Base-by-base conservation (phyloP, 1,284 basidiomycete genomes). In the Moesziomyces aphidis region DNA sequence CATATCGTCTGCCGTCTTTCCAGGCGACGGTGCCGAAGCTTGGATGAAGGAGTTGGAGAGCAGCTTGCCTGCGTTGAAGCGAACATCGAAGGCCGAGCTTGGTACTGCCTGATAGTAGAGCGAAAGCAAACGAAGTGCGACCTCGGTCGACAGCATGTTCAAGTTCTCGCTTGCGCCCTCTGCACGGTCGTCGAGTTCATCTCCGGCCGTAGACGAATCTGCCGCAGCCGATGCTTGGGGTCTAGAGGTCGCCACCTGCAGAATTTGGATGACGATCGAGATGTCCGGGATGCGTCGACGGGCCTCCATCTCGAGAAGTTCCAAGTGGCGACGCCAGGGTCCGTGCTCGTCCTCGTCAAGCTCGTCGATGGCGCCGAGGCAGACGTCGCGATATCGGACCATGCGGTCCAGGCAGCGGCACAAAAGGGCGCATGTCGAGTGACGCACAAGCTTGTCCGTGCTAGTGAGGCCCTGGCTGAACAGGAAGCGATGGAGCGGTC, bases 11-110 rank as follows among this genome's bases (percentile, higher is more conserved):
- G 21, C 15, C 9, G 50, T 9, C 21, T 39, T 13, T 28, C 21
- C 21, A 0, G 28, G 11, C 4, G 36, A n/a, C 8, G 47, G 5
- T 19, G 43, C 47, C 4, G 58, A 51, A 5, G 68, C 23, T 17
- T 49, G 58, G 23, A 80, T 65, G 31, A 87, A 85, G 50, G 89
- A 87, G 55, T 87, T 89, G 53, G 88, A 87, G 22, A 95, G 85
- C 31, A 95, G 84, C 80, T 93, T 93, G 15, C 93, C 93, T 21
- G 91, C 89, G 83, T 97, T 95, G 80, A 95, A 95, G 50, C 90
- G 88, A 8, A 90, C 89, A 82, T 95, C 94, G 0, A 89, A 89
- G 0, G 92, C 90, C 5, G 93, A 86, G 6, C 88, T 87, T 0
- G 93, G 92, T 15, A 97, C 85, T 50, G 89, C 90, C 24, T 87